A percentile compares a stretch with the other conserved stretches of the same genome.
These are phyloP conservation scores for Myxozyma kluyveri DNA, from an alignment of 805 yeast genomes.

Conservation along the genomic window DNA sequence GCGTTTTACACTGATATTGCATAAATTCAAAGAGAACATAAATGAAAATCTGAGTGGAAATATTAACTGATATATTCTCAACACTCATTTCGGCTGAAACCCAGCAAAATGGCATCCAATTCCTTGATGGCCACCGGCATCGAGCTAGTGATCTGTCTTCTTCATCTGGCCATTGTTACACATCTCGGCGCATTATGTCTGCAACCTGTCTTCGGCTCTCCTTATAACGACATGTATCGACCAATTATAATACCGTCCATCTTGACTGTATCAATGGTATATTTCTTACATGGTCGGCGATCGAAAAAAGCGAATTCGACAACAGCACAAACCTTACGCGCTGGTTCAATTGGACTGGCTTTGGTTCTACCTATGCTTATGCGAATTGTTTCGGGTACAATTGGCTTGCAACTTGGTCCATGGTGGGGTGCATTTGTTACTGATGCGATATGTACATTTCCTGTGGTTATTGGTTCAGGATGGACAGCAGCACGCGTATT, in stretches of 20 bases:
- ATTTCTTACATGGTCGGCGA: conserved; percentile 1
- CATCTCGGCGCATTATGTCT: conserved; percentile 6
- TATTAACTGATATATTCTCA: no score
- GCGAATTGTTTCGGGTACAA: not conserved
- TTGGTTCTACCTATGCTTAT: conserved; percentile 4
- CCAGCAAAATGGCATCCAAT: no score
- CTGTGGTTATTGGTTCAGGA: conserved; percentile 10
- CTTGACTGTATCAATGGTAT: conserved; percentile 4
- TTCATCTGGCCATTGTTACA: conserved; percentile 12
- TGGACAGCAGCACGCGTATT: conserved; percentile 9
- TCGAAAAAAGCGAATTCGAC: no score
- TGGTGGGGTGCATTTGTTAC: conserved; percentile 16
- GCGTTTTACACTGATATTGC: no score
- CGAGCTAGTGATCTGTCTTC: conserved; percentile 8
- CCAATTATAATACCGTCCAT: conserved; percentile 5
- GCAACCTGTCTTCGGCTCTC: conserved; percentile 16
- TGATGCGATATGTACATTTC: conserved; percentile 11
- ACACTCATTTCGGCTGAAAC: no score
- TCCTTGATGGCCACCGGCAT: not conserved
- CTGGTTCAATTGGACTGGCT: conserved; percentile 1
- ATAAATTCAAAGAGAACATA: no score
- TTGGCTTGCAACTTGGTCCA: conserved; percentile 14
- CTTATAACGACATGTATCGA: conserved; percentile 8
- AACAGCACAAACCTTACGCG: not conserved
- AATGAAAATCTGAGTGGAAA: no score